Evolutionary conservation across 2,329 filamentous ascomycete species (phyloP).

Genomic region (Colletotrichum sublineola): DNA sequence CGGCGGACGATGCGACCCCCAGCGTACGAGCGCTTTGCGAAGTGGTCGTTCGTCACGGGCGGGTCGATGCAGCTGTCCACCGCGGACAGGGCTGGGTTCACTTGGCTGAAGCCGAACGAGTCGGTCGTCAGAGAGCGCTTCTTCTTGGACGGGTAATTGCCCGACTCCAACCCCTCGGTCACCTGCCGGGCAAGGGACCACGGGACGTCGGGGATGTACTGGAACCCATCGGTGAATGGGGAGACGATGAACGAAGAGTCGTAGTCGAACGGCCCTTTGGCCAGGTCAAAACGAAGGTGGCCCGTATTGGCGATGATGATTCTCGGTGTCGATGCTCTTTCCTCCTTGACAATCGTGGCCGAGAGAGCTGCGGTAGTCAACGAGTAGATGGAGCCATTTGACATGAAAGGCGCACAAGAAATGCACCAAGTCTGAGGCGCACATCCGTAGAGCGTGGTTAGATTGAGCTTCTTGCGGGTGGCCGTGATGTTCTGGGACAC

Average conservation of each 20-base stretch:
- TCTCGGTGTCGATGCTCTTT: slow-evolving; percentile 57
- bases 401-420: slow-evolving; percentile 65
- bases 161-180: slow-evolving; percentile 1
- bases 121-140: slow-evolving; percentile 9
- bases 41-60: slow-evolving; percentile 26
- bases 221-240: slow-evolving; percentile 66
- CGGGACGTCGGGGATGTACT: slow-evolving; percentile 66
- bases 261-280: slow-evolving; percentile 72
- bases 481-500: slow-evolving; percentile 65
- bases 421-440: slow-evolving; percentile 72
- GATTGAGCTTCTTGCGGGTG: slow-evolving; percentile 65
- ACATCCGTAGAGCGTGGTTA: slow-evolving; percentile 71
- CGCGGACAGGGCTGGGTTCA: slow-evolving; percentile 5
- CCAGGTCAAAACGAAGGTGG: slow-evolving; percentile 71
- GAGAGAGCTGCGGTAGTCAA: slow-evolving; percentile 19
- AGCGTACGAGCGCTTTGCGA: slow-evolving; percentile 21
- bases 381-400: slow-evolving; percentile 18
- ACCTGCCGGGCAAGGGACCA: slow-evolving; percentile 49
- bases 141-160: slow-evolving; percentile 20
- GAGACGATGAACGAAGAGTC: slow-evolving; percentile 67
- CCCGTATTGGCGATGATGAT: slow-evolving; percentile 73
- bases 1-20: slow-evolving; percentile 54
- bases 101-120: not conserved
- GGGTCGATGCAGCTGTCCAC: slow-evolving; percentile 29
- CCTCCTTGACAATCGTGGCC: slow-evolving; percentile 62